phyloP scores from a whole-genome alignment of 805 yeast species.

The Metschnikowia henanensis region DNA sequence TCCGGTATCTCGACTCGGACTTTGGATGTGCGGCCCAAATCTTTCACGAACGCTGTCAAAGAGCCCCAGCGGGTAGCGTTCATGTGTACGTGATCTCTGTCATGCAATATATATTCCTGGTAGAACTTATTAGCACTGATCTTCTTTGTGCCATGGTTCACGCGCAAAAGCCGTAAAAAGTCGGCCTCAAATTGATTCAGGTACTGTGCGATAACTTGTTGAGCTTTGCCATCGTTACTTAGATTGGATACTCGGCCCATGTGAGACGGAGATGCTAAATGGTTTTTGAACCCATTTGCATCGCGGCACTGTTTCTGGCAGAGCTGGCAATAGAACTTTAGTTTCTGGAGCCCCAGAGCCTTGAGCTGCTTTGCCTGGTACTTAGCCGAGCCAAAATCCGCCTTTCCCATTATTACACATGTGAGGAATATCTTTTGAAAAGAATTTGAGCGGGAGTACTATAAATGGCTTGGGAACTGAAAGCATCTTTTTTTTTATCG shows the following conservation, averaged over 20 bases:
- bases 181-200: slow-evolving; percentile 60
- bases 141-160: slow-evolving; percentile 78
- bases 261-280: slow-evolving; percentile 81
- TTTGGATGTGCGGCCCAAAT: slow-evolving; percentile 55
- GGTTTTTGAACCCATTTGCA: slow-evolving; percentile 93
- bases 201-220: slow-evolving; percentile 54
- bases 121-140: slow-evolving; percentile 84
- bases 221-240: slow-evolving; percentile 40
- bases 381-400: slow-evolving; percentile 53
- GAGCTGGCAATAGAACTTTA: slow-evolving; percentile 85
- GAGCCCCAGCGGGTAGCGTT: slow-evolving; percentile 83
- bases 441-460: too few species aligned
- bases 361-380: slow-evolving; percentile 74
- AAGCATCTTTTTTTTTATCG: too few species aligned
- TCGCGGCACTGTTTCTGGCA: slow-evolving; percentile 95
- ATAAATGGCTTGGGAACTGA: too few species aligned
- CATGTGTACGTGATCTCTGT: slow-evolving; percentile 85
- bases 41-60: slow-evolving; percentile 64
- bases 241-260: slow-evolving; percentile 47
- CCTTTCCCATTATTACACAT: slow-evolving; percentile 25
- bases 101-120: slow-evolving; percentile 77
- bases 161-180: slow-evolving; percentile 60
- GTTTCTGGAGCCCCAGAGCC: slow-evolving; percentile 80
- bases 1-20: slow-evolving; percentile 44
- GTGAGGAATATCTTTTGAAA: background rate